Evolutionary conservation across 768 basidiomycete genomes (phyloP), one percentile per base, ranked within the genome.

Genomic region (Daedaleopsis sinensis): DNA sequence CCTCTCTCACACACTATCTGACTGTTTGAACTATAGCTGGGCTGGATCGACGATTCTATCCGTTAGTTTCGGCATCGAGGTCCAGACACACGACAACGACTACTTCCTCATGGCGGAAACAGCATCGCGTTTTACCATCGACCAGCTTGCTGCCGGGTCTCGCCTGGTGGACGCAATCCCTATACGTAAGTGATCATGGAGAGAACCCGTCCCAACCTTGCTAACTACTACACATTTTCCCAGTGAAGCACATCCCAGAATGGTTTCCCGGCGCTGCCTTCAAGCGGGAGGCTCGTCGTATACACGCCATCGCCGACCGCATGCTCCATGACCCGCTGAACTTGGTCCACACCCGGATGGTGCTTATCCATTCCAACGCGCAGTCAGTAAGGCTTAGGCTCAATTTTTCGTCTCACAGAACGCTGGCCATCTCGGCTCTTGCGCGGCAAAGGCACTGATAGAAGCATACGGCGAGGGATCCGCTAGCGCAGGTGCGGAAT

Each of bases 41-140:
- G 68, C 77, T 1, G 79, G 74, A 5, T 69, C 72, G 23, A 69
- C 75, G 9, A 65, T 78, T 2, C 65, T 82, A 51, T 74, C 73
- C 0, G 57, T 81, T 4, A 76, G 79, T 0, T 83, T 84, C 61
- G 84, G 82, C 1, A 71, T 82, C n/a, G 62, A 77, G 7, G 71
- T 77, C 11, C 55, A 72, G 32, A 68, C 74, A 0, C 27, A 62
- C 7, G 63, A 77, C 51, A 82, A 84, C 62, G 77, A 80, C 1
- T 78, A 76, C 63, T 69, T 84, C 35, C 57, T 64, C 0, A 64
- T 77, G 6, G 79, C 78, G 0, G 75, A 80, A 27, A 64, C 73
- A 12, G 77, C 78, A 4, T 62, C 75, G 4, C 59, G 71, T 2
- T 65, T 68, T 1, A 62, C 78, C 35, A 65, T 64, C 5, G 58